Evolutionary conservation across 768 basidiomycete species (phyloP), one percentile per base, ranked within the genome.

Genomic region (Macrolepiota albuminosa): DNA sequence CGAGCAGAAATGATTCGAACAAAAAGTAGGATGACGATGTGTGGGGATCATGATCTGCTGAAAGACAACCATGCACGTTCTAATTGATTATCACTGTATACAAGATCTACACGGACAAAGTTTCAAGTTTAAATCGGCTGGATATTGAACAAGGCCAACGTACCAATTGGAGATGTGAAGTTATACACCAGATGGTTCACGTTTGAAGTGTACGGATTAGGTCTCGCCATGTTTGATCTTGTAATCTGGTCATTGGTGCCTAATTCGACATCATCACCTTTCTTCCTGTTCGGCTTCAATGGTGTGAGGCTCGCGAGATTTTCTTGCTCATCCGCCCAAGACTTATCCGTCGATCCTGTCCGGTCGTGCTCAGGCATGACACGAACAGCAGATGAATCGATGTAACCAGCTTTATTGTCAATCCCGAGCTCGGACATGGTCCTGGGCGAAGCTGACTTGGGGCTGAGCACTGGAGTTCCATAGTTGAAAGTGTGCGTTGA

Each of bases 131-230:
- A 13, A 14, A 58, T 21, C 11, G 8, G 43, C 33, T 48, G 8
- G 54, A 37, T 0, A 42, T 9, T 33, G 3, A 7, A 26, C n/a
- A 36, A 33, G 10, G 29, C n/a, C 13, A 34, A 72, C 77, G 21
- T 62, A 89, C 88, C 84, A 55, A 90, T 85, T 1, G 88, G 88
- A 26, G 86, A 88, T 47, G 80, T 86, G 73, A 84, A 90, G 63
- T 83, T 81, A 63, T 84, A 76, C 52, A 89, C 78, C 72, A 87
- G 71, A 45, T 78, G 81, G 62, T 85, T 80, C 56, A 79, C 59
- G 57, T 71, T 75, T 33, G 72, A 71, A 37, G 42, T 13, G 31
- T 63, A 55, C 33, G 73, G 54, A 62, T 78, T 78, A 55, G 78
- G 82, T 58, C 73, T 72, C 9, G 76, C 74, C 33, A 83, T 61